Conservation (phyloP, 1,139 yeast genomes). For the Taphrina populina region DNA sequence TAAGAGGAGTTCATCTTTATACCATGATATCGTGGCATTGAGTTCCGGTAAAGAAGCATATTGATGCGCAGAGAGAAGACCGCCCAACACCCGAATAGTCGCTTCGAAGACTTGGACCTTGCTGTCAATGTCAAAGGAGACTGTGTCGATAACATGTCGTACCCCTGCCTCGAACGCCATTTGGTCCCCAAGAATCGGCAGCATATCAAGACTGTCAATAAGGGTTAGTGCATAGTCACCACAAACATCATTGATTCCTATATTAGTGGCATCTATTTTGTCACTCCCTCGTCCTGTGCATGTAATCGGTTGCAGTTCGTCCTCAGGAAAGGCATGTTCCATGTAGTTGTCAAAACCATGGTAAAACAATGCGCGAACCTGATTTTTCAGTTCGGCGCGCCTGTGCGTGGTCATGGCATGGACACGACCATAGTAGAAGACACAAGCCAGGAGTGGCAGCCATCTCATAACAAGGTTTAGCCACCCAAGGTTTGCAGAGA, state of each 20-base stretch:
- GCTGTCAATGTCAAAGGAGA: slow-evolving; percentile 63
- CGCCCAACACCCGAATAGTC: slow-evolving; percentile 91
- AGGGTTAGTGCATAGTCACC: slow-evolving; percentile 80
- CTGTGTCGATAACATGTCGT: slow-evolving; percentile 57
- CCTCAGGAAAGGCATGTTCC: slow-evolving; percentile 71
- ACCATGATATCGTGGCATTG: slow-evolving; percentile 66
- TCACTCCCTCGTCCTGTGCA: slow-evolving; percentile 73
- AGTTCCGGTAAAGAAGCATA: slow-evolving; percentile 61
- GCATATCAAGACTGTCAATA: slow-evolving; percentile 75
- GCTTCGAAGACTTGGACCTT: slow-evolving; percentile 87
- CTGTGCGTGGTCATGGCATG: not conserved
- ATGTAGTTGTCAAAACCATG: slow-evolving; percentile 80
- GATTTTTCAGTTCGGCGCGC: not conserved
- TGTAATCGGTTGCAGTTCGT: slow-evolving; percentile 69
- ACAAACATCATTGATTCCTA: slow-evolving; percentile 73
- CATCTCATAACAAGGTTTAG: too few species aligned
- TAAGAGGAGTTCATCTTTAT: slow-evolving; percentile 54
- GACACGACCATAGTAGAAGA: too few species aligned
- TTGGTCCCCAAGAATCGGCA: slow-evolving; percentile 63
- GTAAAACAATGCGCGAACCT: slow-evolving; percentile 48
- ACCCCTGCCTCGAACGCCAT: slow-evolving; percentile 55
- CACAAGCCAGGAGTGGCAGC: too few species aligned
- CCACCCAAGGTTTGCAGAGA: too few species aligned
- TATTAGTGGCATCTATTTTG: slow-evolving; percentile 53
- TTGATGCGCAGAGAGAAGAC: slow-evolving; percentile 81